Evolutionary conservation across 148 eudicot species (phyloP), one percentile per base, ranked within the genome.

Genomic region (Rhododendron molle): DNA sequence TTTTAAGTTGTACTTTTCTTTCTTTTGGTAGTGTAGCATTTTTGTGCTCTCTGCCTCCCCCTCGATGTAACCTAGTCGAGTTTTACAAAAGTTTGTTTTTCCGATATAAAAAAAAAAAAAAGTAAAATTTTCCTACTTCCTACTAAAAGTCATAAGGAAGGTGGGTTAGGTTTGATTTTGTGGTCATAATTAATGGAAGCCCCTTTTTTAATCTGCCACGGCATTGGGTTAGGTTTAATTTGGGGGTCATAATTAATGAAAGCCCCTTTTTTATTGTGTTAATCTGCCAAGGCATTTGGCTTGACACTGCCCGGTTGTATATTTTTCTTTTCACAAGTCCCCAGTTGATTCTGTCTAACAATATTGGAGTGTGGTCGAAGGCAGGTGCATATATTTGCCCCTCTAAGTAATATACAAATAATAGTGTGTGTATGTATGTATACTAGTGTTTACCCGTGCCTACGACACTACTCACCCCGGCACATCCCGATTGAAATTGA

Each of bases 111-210:
- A n/a, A n/a, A n/a, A n/a, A n/a, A n/a, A n/a, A n/a, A n/a, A n/a
- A n/a, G n/a, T n/a, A 5, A 43, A 50, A 52, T 21, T 50, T 50
- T 50, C 46, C n/a, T 13, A 12, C 54, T 21, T 62, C 62, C 49
- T 74, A 73, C 46, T 20, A 56, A 83, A 72, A 83, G 85, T 83
- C 85, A 36, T 34, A 83, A 23, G 85, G 65, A 83, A 73, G 80
- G 56, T 83, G 83, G 83, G 83, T 54, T 77, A 38, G 80, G 73
- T 83, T 43, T 69, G 28, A 21, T 58, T 65, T 73, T 65, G 49
- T 21, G 85, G 80, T 72, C 85, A 83, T 28, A 34, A 10, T 26
- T 28, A 69, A 12, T 83, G 34, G 34, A 13, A 30, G 30, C 60
- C 54, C 36, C 20, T 28, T 71, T 26, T 65, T 15, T 46, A 12